Conservation (phyloP, 2,329 filamentous ascomycete genomes). For the Elsinoe arachidis region DNA sequence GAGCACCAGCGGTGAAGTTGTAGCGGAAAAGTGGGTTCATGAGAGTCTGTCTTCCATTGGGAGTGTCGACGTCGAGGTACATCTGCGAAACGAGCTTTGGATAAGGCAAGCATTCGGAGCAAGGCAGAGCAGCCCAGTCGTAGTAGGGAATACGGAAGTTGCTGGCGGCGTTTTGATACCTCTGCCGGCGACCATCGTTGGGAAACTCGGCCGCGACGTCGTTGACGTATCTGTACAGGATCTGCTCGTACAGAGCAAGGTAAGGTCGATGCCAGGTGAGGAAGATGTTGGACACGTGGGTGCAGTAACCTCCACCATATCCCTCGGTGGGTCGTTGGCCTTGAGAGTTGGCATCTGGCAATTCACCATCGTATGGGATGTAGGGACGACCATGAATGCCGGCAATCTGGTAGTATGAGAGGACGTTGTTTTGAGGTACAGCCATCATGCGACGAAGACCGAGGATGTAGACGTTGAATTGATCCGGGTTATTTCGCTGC, state of each 20-base stretch:
- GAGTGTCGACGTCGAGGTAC: constrained; percentile 30
- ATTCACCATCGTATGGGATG: constrained; percentile 46
- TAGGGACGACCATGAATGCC: constrained; percentile 75
- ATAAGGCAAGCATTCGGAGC: constrained; percentile 25
- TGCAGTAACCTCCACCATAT: constrained; percentile 61
- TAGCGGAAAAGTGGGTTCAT: constrained; percentile 29
- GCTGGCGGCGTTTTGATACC: constrained; percentile 33
- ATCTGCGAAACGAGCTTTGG: constrained; percentile 33
- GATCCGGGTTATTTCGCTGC: constrained; percentile 49
- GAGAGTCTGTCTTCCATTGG: constrained; percentile 27
- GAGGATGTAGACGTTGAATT: constrained; percentile 70
- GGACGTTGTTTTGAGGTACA: constrained; percentile 52
- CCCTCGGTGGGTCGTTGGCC: constrained; percentile 30
- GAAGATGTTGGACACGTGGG: constrained; percentile 67
- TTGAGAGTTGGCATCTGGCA: constrained; percentile 25
- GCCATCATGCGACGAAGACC: constrained; percentile 65
- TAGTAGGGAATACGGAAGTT: constrained; percentile 40
- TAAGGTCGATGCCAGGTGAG: constrained; percentile 80
- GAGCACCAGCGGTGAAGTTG: constrained; percentile 44
- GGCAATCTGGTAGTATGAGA: constrained; percentile 72
- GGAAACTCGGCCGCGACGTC: constrained; percentile 37
- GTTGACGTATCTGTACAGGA: constrained; percentile 32
- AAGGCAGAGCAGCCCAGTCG: constrained; percentile 38
- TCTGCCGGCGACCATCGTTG: constrained; percentile 26
- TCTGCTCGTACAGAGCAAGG: constrained; percentile 52